Conservation (phyloP, 176 grass and related monocot species). For the Triticum turgidum region DNA sequence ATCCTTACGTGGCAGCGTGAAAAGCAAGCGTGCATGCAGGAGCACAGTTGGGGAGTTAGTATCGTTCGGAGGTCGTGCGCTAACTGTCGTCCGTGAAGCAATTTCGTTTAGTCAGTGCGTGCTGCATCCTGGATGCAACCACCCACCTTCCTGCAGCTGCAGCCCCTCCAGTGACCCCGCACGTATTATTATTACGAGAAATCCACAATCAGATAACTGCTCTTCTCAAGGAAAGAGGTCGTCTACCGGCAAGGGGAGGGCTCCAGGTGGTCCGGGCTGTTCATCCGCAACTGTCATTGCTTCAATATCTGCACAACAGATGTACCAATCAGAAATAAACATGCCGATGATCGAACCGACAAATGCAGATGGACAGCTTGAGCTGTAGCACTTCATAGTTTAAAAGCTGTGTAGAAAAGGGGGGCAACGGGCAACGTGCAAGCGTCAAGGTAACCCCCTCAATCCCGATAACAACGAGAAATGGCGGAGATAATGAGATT, state of each 20-base stretch:
- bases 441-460: too few species aligned
- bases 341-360: neutral
- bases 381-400: neutral
- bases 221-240: constrained; percentile 11
- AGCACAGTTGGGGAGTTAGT: too few species aligned
- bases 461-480: neutral
- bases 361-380: neutral
- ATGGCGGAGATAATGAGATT: neutral
- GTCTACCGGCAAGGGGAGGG: neutral
- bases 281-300: constrained; percentile 7
- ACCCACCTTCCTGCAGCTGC: constrained; percentile 25
- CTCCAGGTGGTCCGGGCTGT: neutral
- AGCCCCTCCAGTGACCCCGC: constrained; percentile 3
- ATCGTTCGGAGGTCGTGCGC: too few species aligned
- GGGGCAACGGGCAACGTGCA: too few species aligned
- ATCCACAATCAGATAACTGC: neutral
- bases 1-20: too few species aligned
- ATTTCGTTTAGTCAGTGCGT: neutral
- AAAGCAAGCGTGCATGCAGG: too few species aligned
- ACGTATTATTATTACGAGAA: too few species aligned
- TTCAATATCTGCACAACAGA: neutral
- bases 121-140: constrained; percentile 14
- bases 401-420: neutral
- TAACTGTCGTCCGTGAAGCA: too few species aligned
- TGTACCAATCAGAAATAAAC: constrained; percentile 14